phyloP scores from a whole-genome alignment of 2,329 filamentous ascomycete genomes.

The Pseudocercospora crystallina region DNA sequence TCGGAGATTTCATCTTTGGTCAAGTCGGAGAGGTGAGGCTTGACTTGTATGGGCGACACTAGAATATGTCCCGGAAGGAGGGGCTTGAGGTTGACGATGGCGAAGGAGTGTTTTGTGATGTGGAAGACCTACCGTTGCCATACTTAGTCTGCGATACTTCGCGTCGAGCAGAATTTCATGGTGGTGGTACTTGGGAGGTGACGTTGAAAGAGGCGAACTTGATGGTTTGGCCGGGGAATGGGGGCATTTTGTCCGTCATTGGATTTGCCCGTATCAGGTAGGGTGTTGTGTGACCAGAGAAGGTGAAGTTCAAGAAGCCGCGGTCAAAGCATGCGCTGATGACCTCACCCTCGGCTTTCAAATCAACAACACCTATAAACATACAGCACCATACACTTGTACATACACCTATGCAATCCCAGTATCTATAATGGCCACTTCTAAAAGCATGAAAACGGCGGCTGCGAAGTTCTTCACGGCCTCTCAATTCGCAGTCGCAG shows the following conservation, averaged over 20 bases:
- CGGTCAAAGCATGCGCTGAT: no score
- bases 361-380: not conserved
- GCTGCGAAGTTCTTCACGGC: conserved; percentile 79
- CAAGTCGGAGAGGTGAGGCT: conserved; percentile 71
- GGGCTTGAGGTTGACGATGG: conserved; percentile 92
- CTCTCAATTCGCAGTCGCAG: conserved; percentile 81
- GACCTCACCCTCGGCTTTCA: no score
- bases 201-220: conserved; percentile 47
- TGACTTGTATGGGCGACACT: conserved; percentile 70
- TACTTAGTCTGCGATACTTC: conserved; percentile 14
- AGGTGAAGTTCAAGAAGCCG: no score
- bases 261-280: not conserved
- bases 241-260: conserved; percentile 23
- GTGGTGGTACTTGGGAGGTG: conserved; percentile 41
- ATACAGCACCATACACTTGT: not conserved
- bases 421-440: conserved; percentile 1
- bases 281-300: not conserved
- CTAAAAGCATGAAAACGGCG: conserved; percentile 61
- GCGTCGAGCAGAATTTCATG: conserved; percentile 2
- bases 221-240: conserved; percentile 42
- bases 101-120: conserved; percentile 74
- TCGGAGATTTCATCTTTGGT: conserved; percentile 72
- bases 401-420: no score
- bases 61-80: conserved; percentile 91
- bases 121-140: conserved; percentile 73